These are phyloP conservation scores for Globisporangium recalcitrans DNA, from an alignment of 352 stramenopile species.

Conservation along the genomic window DNA sequence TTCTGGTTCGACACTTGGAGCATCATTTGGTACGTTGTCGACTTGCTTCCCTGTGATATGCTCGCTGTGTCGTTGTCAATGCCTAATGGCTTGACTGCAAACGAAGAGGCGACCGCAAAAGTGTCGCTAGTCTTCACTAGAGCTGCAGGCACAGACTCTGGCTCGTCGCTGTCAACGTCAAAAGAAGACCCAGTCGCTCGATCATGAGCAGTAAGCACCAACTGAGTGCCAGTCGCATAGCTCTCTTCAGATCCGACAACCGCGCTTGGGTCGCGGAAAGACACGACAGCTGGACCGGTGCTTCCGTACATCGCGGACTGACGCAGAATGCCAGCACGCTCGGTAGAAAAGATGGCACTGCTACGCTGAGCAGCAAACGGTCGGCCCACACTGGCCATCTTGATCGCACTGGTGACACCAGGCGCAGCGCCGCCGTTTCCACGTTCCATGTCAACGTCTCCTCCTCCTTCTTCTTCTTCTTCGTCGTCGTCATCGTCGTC, in stretches of 20 bases:
- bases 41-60: slow-evolving; percentile 34
- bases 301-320: slow-evolving; percentile 39
- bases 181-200: slow-evolving; percentile 4
- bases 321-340: slow-evolving; percentile 36
- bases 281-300: slow-evolving; percentile 24
- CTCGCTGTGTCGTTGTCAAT: slow-evolving; percentile 28
- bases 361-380: slow-evolving; percentile 8
- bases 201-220: background rate
- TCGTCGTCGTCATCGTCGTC: slow-evolving; percentile 69
- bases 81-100: slow-evolving; percentile 29
- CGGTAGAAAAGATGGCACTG: slow-evolving; percentile 22
- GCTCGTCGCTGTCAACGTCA: slow-evolving; percentile 19
- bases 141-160: slow-evolving; percentile 5
- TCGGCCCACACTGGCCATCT: slow-evolving; percentile 27
- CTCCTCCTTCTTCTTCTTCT: slow-evolving; percentile 13
- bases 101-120: slow-evolving; percentile 30
- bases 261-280: slow-evolving; percentile 20
- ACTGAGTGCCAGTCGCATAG: background rate
- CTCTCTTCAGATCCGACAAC: background rate
- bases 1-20: slow-evolving; percentile 35
- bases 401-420: slow-evolving; percentile 18
- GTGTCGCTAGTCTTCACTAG: slow-evolving; percentile 26
- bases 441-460: slow-evolving; percentile 28
- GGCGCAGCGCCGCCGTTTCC: slow-evolving; percentile 17
- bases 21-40: slow-evolving; percentile 69